Evolutionary conservation across 371 early-diverging fungal genomes (phyloP).

Genomic region (Zychaea mexicana): DNA sequence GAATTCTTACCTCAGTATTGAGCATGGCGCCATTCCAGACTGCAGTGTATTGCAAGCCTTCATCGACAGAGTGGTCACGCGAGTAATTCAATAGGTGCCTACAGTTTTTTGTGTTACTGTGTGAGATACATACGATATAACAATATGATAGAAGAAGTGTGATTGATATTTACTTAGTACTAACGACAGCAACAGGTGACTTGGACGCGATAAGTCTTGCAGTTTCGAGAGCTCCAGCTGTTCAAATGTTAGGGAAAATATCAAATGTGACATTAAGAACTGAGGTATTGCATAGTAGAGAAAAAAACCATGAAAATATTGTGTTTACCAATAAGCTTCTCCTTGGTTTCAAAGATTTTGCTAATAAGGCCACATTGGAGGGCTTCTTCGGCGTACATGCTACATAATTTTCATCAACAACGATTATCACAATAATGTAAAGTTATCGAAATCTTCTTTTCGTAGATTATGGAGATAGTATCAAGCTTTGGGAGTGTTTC

Average conservation of each 20-base stretch:
- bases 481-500: no score
- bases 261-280: not conserved
- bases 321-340: slow-evolving; percentile 48
- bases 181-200: slow-evolving; percentile 85
- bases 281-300: not conserved
- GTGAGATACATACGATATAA: not conserved
- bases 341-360: slow-evolving; percentile 62
- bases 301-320: no score
- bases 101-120: slow-evolving; percentile 10
- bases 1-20: slow-evolving; percentile 69
- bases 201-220: slow-evolving; percentile 89
- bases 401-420: not conserved
- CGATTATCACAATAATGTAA: not conserved
- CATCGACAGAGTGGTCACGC: slow-evolving; percentile 88
- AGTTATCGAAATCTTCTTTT: no score
- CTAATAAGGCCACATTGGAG: slow-evolving; percentile 76
- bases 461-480: no score
- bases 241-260: not conserved
- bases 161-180: slow-evolving; percentile 48
- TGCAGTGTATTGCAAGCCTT: slow-evolving; percentile 86
- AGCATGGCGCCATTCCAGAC: slow-evolving; percentile 88
- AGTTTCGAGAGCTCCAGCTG: slow-evolving; percentile 65
- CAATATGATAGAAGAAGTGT: not conserved
- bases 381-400: slow-evolving; percentile 72
- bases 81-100: slow-evolving; percentile 84